phyloP scores from a whole-genome alignment of 495 filamentous ascomycete species.

The Symbiotaphrina buchneri region DNA sequence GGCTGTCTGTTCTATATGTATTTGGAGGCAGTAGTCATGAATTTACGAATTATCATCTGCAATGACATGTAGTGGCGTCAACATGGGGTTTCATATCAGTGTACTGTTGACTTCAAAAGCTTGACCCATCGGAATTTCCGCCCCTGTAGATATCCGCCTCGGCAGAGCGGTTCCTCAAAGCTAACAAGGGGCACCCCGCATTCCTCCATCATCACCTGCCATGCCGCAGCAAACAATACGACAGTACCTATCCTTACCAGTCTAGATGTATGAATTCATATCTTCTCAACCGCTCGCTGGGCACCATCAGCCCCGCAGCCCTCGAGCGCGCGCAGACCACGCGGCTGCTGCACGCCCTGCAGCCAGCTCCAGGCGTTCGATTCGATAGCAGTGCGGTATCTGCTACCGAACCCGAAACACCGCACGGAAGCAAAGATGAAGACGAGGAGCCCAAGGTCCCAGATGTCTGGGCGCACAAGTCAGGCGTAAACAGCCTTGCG shows the following conservation, averaged over 20 bases:
- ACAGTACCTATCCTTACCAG: no score
- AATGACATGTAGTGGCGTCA: no score
- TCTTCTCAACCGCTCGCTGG: conserved; percentile 48
- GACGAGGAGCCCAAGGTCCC: conserved; percentile 1
- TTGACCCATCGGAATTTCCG: no score
- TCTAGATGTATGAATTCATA: conserved; percentile 59
- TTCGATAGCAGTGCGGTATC: conserved; percentile 32
- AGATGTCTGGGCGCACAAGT: conserved; percentile 34
- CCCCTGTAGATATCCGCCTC: no score
- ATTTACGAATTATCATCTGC: no score
- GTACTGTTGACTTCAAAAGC: no score
- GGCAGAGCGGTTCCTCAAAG: no score
- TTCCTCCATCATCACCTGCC: no score
- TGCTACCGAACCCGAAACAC: conserved; percentile 6
- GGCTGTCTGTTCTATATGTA: no score
- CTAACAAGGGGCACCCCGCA: no score
- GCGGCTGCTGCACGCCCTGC: conserved; percentile 33
- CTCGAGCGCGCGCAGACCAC: conserved; percentile 41
- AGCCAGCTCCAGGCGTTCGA: conserved; percentile 34
- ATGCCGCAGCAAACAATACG: not conserved
- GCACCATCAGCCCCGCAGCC: conserved; percentile 31
- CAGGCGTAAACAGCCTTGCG: conserved; percentile 53
- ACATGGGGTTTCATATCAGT: no score
- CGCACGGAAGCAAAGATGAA: conserved; percentile 7
- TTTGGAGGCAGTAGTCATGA: no score